A percentile compares a stretch with the other conserved stretches of the same genome.
These are phyloP conservation scores for Magnusiomyces fungicola DNA, from an alignment of 1,139 yeast genomes.

Conservation along the genomic window DNA sequence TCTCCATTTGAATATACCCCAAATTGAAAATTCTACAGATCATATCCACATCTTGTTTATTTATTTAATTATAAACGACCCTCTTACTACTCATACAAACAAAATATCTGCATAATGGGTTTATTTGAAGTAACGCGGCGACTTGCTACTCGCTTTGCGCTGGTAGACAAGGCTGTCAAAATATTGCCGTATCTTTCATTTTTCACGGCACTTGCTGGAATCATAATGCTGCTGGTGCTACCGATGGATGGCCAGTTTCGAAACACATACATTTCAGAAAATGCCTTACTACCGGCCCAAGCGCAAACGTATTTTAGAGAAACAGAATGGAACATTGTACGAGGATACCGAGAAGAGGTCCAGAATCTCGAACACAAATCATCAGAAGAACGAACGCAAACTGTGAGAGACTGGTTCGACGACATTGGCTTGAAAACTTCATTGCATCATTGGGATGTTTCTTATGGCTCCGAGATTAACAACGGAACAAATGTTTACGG, in stretches of 20 bases:
- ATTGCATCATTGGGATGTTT: conserved; percentile 35
- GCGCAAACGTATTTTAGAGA: conserved; percentile 89
- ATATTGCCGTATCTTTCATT: conserved; percentile 55
- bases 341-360: conserved; percentile 73
- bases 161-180: conserved; percentile 24
- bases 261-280: conserved; percentile 82
- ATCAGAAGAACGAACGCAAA: conserved; percentile 33
- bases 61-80: neutral
- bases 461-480: conserved; percentile 33
- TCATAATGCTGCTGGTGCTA: conserved; percentile 57
- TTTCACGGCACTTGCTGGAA: conserved; percentile 52
- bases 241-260: conserved; percentile 82
- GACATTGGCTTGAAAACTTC: conserved; percentile 70
- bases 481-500: conserved; percentile 62
- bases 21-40: neutral
- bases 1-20: neutral
- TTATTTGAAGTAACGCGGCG: conserved; percentile 32
- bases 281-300: conserved; percentile 95
- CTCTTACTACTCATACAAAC: neutral
- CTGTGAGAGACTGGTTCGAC: conserved; percentile 53
- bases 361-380: conserved; percentile 29
- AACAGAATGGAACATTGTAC: conserved; percentile 84
- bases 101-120: conserved; percentile 26
- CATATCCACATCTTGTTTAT: too few relatives aligned
- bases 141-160: conserved; percentile 26